phyloP scores from a whole-genome alignment of 2,329 filamentous ascomycete genomes.

The Cladobotryum mycophilum region DNA sequence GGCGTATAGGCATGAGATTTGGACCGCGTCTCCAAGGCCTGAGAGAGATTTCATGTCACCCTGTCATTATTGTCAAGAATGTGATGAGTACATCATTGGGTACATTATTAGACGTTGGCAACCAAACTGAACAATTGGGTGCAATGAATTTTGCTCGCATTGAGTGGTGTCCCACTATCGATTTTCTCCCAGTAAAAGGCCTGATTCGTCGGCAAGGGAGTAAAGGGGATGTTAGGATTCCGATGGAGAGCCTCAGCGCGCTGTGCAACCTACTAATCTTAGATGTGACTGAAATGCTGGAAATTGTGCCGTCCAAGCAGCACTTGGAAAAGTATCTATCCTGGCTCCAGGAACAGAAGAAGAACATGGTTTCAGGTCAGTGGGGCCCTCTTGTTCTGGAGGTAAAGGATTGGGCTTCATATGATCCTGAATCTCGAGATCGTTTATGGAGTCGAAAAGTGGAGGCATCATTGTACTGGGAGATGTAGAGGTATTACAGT shows the following conservation, averaged over 20 bases:
- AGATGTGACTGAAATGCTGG: too few relatives aligned
- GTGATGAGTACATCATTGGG: background rate
- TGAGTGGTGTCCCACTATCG: too few relatives aligned
- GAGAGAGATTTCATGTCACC: background rate
- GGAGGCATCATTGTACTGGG: background rate
- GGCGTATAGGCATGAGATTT: slow-evolving; percentile 3
- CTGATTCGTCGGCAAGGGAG: background rate
- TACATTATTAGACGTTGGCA: background rate
- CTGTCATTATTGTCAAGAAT: background rate
- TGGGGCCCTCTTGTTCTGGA: too few relatives aligned
- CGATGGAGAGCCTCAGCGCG: background rate
- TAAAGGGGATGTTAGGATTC: background rate
- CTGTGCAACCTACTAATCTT: background rate
- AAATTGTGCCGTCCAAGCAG: background rate
- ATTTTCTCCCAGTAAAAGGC: background rate
- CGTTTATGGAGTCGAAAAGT: too few relatives aligned
- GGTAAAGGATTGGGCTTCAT: too few relatives aligned
- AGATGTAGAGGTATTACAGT: background rate
- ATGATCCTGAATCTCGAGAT: too few relatives aligned
- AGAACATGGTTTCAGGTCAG: too few relatives aligned
- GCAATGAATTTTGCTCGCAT: too few relatives aligned
- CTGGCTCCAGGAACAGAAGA: too few relatives aligned
- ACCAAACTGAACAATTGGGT: too few relatives aligned
- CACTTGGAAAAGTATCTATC: too few relatives aligned
- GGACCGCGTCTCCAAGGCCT: slow-evolving; percentile 1